Evolutionary conservation across 208 protist species (phyloP).

Genomic region (Leishmania gerbilli): DNA sequence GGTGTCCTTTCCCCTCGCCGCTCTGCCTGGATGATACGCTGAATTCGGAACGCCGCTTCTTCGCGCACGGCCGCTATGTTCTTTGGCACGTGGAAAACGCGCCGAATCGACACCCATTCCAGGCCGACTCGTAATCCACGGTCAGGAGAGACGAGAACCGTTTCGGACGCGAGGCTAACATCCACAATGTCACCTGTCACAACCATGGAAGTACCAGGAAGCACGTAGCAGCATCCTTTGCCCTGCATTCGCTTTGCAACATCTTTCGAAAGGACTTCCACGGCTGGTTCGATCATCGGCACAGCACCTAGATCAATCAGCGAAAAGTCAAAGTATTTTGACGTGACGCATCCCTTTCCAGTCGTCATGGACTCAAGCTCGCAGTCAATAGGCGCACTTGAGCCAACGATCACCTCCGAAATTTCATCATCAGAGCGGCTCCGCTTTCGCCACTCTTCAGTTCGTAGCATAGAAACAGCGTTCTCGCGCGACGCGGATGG

Average conservation of each 20-base stretch:
- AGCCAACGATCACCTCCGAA: neutral
- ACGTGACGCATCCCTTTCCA: slow-evolving; percentile 21
- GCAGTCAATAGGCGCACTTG: slow-evolving; percentile 14
- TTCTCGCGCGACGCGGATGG: neutral
- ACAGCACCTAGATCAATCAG: slow-evolving; percentile 20
- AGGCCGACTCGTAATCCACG: slow-evolving; percentile 35
- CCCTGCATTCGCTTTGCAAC: slow-evolving; percentile 35
- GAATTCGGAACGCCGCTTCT: slow-evolving; percentile 16
- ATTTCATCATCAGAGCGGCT: slow-evolving; percentile 5
- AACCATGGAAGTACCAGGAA: slow-evolving; percentile 55
- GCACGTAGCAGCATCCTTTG: slow-evolving; percentile 49
- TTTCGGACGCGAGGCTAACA: slow-evolving; percentile 30
- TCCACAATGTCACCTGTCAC: slow-evolving; percentile 62
- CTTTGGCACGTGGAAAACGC: slow-evolving; percentile 47
- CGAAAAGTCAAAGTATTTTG: slow-evolving; percentile 32
- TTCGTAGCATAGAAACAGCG: neutral
- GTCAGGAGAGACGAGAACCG: slow-evolving; percentile 55
- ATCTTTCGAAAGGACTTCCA: neutral
- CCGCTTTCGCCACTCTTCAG: slow-evolving; percentile 17
- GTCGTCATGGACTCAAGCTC: slow-evolving; percentile 11
- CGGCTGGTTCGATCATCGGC: slow-evolving; percentile 6
- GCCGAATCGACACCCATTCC: slow-evolving; percentile 48
- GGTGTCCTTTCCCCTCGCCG: slow-evolving; percentile 24
- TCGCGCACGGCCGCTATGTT: slow-evolving; percentile 39
- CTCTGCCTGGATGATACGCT: slow-evolving; percentile 30